phyloP scores from a whole-genome alignment of 2,329 filamentous ascomycete species.

The Fusarium sp. region DNA sequence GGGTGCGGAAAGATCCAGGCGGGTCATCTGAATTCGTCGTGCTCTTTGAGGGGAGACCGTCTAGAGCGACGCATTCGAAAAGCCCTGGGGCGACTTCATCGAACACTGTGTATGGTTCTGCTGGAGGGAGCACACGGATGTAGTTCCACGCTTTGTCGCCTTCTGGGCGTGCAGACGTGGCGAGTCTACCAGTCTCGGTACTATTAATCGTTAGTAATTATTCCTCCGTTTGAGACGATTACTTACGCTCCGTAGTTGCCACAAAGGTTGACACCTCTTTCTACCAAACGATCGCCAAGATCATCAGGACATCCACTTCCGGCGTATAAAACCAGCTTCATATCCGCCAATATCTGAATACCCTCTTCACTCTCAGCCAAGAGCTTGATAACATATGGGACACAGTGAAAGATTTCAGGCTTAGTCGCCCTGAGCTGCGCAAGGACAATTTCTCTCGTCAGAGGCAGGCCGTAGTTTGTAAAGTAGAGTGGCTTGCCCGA shows the following conservation, averaged over 20 bases:
- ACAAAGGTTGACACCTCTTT: conserved; percentile 66
- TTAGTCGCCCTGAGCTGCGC: conserved; percentile 54
- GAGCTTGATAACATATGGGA: conserved; percentile 75
- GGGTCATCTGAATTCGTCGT: conserved; percentile 57
- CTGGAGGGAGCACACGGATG: conserved; percentile 50
- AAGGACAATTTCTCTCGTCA: conserved; percentile 65
- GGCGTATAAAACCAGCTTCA: conserved; percentile 68
- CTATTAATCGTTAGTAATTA: conserved; percentile 17
- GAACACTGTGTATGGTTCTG: conserved; percentile 44
- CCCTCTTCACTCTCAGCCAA: conserved; percentile 70
- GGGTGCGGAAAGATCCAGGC: conserved; percentile 59
- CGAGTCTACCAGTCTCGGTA: conserved; percentile 49
- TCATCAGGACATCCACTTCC: conserved; percentile 71
- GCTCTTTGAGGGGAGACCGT: conserved; percentile 56
- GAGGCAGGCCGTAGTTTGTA: conserved; percentile 67
- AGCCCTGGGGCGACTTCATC: conserved; percentile 50
- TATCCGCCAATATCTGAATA: conserved; percentile 59
- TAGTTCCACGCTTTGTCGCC: conserved; percentile 52
- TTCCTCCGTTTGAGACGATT: accelerated
- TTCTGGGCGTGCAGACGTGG: conserved; percentile 46
- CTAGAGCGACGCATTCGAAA: conserved; percentile 56
- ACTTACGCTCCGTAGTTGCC: conserved; percentile 69
- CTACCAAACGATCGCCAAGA: conserved; percentile 66
- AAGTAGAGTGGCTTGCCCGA: conserved; percentile 64
- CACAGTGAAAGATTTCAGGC: conserved; percentile 69